Conservation (phyloP, 2,329 filamentous ascomycete genomes). For the Exophiala spinifera region DNA sequence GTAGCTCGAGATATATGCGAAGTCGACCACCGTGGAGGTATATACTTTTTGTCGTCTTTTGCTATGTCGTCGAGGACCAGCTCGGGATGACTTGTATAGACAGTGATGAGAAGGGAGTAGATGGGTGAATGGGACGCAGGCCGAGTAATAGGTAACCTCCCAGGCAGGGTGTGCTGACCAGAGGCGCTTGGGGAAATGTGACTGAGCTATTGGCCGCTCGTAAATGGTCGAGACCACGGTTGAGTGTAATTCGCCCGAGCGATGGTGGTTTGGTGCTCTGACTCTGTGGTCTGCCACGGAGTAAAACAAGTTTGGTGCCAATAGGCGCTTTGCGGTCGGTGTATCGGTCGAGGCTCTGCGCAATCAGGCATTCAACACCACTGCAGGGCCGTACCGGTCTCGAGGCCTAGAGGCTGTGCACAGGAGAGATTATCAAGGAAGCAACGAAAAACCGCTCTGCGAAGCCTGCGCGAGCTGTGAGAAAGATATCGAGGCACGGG, state of each 20-base stretch:
- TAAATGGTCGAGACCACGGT: constrained; percentile 7
- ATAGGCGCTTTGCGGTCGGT: constrained; percentile 24
- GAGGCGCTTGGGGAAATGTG: constrained; percentile 17
- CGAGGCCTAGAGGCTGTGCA: constrained; percentile 2
- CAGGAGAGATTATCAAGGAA: constrained; percentile 5
- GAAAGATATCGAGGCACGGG: constrained; percentile 6
- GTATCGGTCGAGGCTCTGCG: constrained; percentile 11
- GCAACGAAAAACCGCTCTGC: constrained; percentile 21
- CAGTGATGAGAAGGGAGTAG: constrained; percentile 12
- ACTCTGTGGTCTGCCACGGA: constrained; percentile 4
- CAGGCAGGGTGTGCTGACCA: constrained; percentile 7
- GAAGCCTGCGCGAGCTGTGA: constrained; percentile 30
- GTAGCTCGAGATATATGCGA: constrained; percentile 3
- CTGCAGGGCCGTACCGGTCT: constrained; percentile 8
- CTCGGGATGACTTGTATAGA: constrained; percentile 18
- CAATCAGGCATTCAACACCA: constrained; percentile 7
- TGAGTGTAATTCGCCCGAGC: not conserved
- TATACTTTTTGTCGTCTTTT: constrained; percentile 1
- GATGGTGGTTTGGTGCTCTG: constrained; percentile 5
- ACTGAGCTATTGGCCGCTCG: constrained; percentile 8
- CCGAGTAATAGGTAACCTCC: constrained; percentile 21
- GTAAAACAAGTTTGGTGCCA: constrained; percentile 23
- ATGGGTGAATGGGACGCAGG: constrained; percentile 10
- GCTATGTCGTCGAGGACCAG: constrained; percentile 24
- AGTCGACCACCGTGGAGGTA: not conserved